Base-by-base conservation (phyloP, 345 rosid genomes). In the Heritiera fomes region DNA sequence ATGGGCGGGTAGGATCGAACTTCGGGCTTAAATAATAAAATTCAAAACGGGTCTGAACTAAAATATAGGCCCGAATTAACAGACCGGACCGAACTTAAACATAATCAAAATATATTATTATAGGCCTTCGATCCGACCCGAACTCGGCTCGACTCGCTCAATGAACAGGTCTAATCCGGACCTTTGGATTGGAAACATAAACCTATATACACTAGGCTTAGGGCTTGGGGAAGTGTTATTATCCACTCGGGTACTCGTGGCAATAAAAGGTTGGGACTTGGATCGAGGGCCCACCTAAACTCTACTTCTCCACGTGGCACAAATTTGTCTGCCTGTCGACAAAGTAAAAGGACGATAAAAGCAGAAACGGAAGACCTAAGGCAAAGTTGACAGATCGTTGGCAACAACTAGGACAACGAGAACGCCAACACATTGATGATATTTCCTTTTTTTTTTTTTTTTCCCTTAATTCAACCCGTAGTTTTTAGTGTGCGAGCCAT, bases 171-270 rank as follows among this genome's bases (percentile, higher is more conserved):
- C 43, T 40, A 6, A 5, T 40, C 5, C 5, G 43, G 6, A 6
- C 43, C 43, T 40, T 3, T 4, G 20, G 20, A 4, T 0, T 13
- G 11, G 34, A 11, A 41, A 40, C 13, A 34, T 50, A 13, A 13
- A 34, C 38, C 38, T 1, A 34, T 34, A 1, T 34, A 34, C 38
- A 34, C 2, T 34, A 34, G 38, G 38, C 38, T 3, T 14, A 10
- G 2, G 11, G 6, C 1, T 7, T 7, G 60, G 17, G 53, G 73
- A 49, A 64, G 38, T 73, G 80, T 50, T 87, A 61, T 83, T 81
- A 86, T 84, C 87, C 87, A 78, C 63, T 77, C 3, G 49, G 62
- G 80, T 38, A 76, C 30, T 81, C 86, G 87, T 86, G 88, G 86
- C 87, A 81, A 79, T 73, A 76, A 81, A 62, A 71, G 58, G 20